Percentiles rank a stretch among this genome's conserved stretches.
Evolutionary conservation across 768 basidiomycete genomes (phyloP).

Genomic region (Lactifluus subvellereus): DNA sequence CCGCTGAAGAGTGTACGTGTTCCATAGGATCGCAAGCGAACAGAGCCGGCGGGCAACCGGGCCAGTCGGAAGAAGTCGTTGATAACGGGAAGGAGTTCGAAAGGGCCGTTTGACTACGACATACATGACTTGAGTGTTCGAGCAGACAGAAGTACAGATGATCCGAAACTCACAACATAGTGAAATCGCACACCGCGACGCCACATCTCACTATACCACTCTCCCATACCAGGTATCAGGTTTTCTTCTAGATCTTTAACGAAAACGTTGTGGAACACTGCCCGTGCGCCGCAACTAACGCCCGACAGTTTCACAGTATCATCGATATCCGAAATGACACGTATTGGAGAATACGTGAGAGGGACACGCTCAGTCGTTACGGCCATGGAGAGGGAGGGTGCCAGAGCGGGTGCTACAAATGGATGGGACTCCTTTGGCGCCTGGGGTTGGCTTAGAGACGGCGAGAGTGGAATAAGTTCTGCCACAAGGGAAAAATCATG

Average conservation of each 20-base stretch:
- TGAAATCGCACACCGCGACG: constrained; percentile 71
- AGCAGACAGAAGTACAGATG: neutral
- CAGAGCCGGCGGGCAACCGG: constrained; percentile 45
- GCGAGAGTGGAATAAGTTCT: constrained; percentile 38
- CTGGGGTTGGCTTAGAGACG: constrained; percentile 28
- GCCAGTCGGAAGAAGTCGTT: constrained; percentile 13
- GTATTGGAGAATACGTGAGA: constrained; percentile 57
- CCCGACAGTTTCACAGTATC: constrained; percentile 85
- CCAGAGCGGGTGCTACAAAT: neutral
- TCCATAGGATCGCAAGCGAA: constrained; percentile 80
- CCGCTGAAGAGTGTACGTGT: constrained; percentile 79
- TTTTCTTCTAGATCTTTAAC: constrained; percentile 77
- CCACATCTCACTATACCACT: constrained; percentile 72
- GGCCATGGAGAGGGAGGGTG: constrained; percentile 16
- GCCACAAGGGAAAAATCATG: constrained; percentile 53
- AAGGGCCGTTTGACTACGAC: constrained; percentile 78
- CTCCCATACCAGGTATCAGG: constrained; percentile 75
- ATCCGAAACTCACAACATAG: constrained; percentile 64
- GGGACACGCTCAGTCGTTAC: constrained; percentile 29
- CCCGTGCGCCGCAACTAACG: constrained; percentile 70
- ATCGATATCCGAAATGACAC: constrained; percentile 90
- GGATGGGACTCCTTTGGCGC: constrained; percentile 8
- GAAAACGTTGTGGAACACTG: constrained; percentile 88
- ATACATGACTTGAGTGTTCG: neutral
- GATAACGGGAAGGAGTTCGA: constrained; percentile 67